Base-by-base conservation (phyloP, 176 grass and related monocot genomes). In the Puccinellia tenuiflora region DNA sequence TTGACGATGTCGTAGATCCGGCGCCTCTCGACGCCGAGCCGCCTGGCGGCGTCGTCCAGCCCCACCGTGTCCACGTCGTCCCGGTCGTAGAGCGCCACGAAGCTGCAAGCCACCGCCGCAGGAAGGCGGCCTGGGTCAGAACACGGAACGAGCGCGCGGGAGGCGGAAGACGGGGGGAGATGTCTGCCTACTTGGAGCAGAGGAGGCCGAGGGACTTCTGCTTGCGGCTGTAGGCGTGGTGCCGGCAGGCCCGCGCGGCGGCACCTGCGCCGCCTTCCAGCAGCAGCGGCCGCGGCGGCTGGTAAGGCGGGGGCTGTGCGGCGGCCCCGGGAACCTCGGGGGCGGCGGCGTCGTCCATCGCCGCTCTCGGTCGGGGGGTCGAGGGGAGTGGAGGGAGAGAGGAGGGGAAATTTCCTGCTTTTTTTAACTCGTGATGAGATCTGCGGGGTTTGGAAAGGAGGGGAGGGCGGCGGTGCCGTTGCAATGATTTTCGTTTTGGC, bases 1-100 rank as follows among this genome's bases (percentile, higher is more conserved):
- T 96, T 98, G 75, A 98, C 96, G n/a, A 98, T 98, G 78, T 98
- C 91, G 68, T 98, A 98, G 93, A 98, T 96, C 91, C 91, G 91
- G 62, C 96, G 86, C 77, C 96, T 88, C 85, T 98, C 96, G n/a
- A 98, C 93, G 73, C 89, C 87, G 13, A 98, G 89, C 55, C 91
- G 71, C 83, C 71, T 86, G 6, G 96, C 93, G 13, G 93, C 89
- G 55, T 93, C 92, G 52, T 98, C 93, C 55, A 98, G 87, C 81
- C 87, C 85, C 66, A 98, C 85, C 37, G 80, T 73, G 20, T 95
- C 93, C 29, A 92, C 91, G 76, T 88, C 85, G 0, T 88, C 92
- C 76, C 87, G 85, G 83, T 95, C 85, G 77, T 95, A 98, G 76
- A 98, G 80, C 48, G 79, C 79, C 77, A 98, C 89, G 74, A 98